Conservation (phyloP, 2,329 filamentous ascomycete genomes). For the Thyridium curvatum region DNA sequence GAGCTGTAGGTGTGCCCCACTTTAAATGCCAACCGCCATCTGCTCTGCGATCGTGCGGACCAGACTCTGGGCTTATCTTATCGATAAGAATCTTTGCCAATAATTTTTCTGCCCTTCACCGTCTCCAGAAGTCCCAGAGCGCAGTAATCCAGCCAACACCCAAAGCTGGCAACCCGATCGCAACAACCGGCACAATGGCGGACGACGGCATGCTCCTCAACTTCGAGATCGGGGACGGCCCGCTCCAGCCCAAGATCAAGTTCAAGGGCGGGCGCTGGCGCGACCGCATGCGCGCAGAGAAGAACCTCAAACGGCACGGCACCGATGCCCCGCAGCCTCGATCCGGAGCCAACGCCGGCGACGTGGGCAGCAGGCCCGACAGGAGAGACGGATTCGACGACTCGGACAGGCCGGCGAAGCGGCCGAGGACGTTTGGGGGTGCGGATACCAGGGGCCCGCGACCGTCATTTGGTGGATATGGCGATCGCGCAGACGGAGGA, state of each 20-base stretch:
- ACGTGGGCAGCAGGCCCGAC: slow-evolving; percentile 7
- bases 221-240: slow-evolving; percentile 69
- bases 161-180: too few relatives aligned
- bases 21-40: too few relatives aligned
- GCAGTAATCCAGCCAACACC: too few relatives aligned
- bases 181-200: slow-evolving; percentile 53
- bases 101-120: neutral
- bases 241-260: slow-evolving; percentile 54
- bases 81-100: too few relatives aligned
- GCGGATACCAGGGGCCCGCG: slow-evolving; percentile 14
- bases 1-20: too few relatives aligned
- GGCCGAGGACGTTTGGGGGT: slow-evolving; percentile 17
- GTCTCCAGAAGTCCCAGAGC: neutral
- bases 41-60: too few relatives aligned
- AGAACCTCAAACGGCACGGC: slow-evolving; percentile 34
- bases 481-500: too few relatives aligned
- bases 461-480: too few relatives aligned
- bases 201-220: slow-evolving; percentile 95
- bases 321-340: slow-evolving; percentile 16
- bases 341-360: slow-evolving; percentile 19
- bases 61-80: too few relatives aligned
- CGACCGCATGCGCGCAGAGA: slow-evolving; percentile 77
- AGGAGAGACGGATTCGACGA: slow-evolving; percentile 3
- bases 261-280: slow-evolving; percentile 94
- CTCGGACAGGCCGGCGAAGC: slow-evolving; percentile 17